Evolutionary conservation across 2,329 filamentous ascomycete genomes (phyloP).

Genomic region (Chaetomium globosum): DNA sequence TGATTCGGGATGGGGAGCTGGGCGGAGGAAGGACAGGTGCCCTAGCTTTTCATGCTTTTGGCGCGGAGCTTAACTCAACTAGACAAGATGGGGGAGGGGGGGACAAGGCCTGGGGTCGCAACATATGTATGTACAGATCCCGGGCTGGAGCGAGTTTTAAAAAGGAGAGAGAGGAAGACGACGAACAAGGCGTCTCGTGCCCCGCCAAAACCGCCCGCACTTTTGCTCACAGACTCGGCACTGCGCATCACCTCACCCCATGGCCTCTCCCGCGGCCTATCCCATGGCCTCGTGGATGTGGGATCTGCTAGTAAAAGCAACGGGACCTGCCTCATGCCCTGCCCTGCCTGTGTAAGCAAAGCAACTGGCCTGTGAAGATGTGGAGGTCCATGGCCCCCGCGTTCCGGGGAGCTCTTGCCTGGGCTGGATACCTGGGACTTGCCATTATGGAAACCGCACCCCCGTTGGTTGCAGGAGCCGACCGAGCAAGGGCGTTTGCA

Average conservation of each 20-base stretch:
- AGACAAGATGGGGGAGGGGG: constrained; percentile 13
- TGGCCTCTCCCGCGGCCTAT: constrained; percentile 7
- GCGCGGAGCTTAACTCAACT: constrained; percentile 5
- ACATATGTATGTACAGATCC: not conserved
- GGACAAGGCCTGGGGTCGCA: constrained; percentile 17
- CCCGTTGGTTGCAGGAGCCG: constrained; percentile 20
- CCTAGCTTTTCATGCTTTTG: constrained; percentile 22
- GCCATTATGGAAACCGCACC: not conserved
- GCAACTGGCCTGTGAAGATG: constrained; percentile 2
- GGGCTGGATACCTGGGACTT: not conserved
- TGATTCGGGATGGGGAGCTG: constrained; percentile 17
- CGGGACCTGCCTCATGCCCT: not conserved
- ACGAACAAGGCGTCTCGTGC: constrained; percentile 5
- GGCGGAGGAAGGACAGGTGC: constrained; percentile 10
- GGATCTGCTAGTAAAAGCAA: constrained; percentile 19
- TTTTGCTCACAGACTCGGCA: not conserved
- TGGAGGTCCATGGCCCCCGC: constrained; percentile 10
- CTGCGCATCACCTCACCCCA: not conserved
- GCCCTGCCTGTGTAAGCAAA: not conserved
- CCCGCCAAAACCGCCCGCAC: constrained; percentile 7
- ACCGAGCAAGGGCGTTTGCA: constrained; percentile 19
- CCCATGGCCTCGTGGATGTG: not conserved
- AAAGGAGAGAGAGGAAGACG: not conserved
- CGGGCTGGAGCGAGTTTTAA: constrained; percentile 17
- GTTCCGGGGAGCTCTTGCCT: constrained; percentile 6